Base-by-base conservation (phyloP, 495 filamentous ascomycete genomes). In the Tuber calosporum region DNA sequence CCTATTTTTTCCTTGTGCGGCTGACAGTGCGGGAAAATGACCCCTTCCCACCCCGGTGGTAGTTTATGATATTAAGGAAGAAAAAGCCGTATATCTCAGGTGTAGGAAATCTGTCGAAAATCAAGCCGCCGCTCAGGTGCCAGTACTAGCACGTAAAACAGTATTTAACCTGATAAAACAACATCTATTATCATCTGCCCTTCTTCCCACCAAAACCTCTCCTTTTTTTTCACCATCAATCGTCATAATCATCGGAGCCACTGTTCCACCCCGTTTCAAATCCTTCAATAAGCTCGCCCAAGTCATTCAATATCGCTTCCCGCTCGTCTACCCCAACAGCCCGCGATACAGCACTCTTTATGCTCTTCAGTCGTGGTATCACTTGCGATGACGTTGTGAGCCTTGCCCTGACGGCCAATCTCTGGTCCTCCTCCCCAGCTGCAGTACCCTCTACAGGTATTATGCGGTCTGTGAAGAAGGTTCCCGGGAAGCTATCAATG, bases 211-310 rank as follows among this genome's bases (percentile, higher is more conserved):
- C 26, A 62, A 62, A 70, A 34, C 30, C 38, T 70, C 34, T 69
- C 48, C 22, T 68, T 69, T 67, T 68, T 68, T 22, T 19, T 8
- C 68, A 30, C 17, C 42, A 69, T 84, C 79, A 90, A 75, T 94
- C 93, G 75, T 93, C 91, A 48, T 91, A 93, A 17, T 89, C 89
- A 68, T 96, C 93, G 68, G 88, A 91, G 71, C 89, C 93, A 82
- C 91, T 94, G 48, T 89, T 87, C 93, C 93, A 98, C 1, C 93
- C 94, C 69, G 94, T 92, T 79, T 92, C 89, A 80, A 96, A 98
- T 73, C 89, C 90, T 80, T 97, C 94, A 17, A 90, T 88, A 73
- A 97, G 90, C 78, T 92, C 91, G 66, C 89, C 89, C 39, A 99
- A 84, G n/a, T 92, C 90, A 78, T 97, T 94, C 8, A 88, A 86